phyloP scores from a whole-genome alignment of 2,329 filamentous ascomycete genomes.

The Aspergillus jensenii region DNA sequence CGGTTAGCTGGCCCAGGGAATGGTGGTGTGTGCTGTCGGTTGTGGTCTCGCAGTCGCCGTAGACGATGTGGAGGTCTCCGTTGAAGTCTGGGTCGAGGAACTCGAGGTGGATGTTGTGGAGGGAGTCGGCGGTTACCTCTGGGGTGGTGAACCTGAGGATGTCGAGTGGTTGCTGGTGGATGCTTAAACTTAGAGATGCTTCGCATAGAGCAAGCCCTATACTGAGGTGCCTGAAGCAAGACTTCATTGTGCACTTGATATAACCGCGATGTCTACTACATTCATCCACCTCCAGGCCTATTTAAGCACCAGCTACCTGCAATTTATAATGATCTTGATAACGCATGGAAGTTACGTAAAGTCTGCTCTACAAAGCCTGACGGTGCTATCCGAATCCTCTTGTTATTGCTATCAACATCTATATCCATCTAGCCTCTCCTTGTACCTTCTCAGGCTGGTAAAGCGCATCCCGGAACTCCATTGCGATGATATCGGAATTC shows the following conservation, averaged over 20 bases:
- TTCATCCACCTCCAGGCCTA: too few species aligned
- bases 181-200: neutral
- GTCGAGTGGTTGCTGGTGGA: conserved; percentile 1
- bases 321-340: too few species aligned
- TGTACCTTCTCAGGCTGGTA: too few species aligned
- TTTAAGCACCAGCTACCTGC: too few species aligned
- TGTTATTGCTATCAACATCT: too few species aligned
- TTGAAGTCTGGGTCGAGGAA: conserved; percentile 43
- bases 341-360: too few species aligned
- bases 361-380: too few species aligned
- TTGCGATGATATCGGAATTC: too few species aligned
- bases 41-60: conserved; percentile 46
- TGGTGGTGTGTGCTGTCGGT: conserved; percentile 40
- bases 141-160: conserved; percentile 31
- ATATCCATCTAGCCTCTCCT: too few species aligned
- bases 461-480: too few species aligned
- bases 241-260: neutral
- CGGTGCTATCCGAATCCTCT: too few species aligned
- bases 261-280: too few species aligned
- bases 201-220: conserved; percentile 4
- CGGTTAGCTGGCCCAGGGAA: conserved; percentile 42
- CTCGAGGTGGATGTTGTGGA: conserved; percentile 52
- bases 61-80: conserved; percentile 46
- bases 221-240: neutral
- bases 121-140: conserved; percentile 37